These are phyloP conservation scores for Hanseniaspora occidentalis DNA, from an alignment of 805 yeast species.

Conservation along the genomic window DNA sequence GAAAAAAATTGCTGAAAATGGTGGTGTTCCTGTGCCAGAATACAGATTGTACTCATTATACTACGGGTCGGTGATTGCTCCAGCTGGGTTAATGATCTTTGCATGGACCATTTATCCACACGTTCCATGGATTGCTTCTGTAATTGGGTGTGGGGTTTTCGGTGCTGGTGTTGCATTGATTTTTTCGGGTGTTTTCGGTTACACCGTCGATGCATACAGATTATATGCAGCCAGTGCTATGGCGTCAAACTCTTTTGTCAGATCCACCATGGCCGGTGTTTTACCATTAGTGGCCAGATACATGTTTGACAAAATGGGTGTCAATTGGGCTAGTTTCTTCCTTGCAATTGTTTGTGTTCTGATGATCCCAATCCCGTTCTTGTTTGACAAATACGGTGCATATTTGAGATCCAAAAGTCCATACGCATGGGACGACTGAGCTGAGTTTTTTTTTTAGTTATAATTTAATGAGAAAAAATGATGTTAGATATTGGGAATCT, in stretches of 20 bases:
- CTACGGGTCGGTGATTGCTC: constrained; percentile 50
- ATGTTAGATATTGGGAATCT: background rate
- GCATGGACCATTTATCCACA: constrained; percentile 55
- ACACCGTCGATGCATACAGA: constrained; percentile 53
- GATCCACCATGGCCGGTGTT: constrained; percentile 42
- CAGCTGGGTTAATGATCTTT: constrained; percentile 58
- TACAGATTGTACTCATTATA: constrained; percentile 45
- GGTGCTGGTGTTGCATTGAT: constrained; percentile 56
- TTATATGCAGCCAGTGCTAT: constrained; percentile 39
- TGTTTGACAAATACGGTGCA: constrained; percentile 39
- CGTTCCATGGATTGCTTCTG: constrained; percentile 64
- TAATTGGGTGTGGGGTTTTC: constrained; percentile 59
- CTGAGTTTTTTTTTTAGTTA: background rate
- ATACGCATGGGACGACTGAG: constrained; percentile 29
- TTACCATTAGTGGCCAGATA: constrained; percentile 47
- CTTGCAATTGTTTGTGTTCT: constrained; percentile 37
- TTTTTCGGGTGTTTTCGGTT: constrained; percentile 54
- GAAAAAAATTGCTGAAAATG: constrained; percentile 32
- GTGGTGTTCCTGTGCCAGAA: constrained; percentile 46
- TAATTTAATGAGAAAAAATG: background rate
- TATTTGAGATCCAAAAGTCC: constrained; percentile 32
- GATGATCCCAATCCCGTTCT: constrained; percentile 42
- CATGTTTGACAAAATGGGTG: constrained; percentile 42
- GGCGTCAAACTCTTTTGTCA: constrained; percentile 38
- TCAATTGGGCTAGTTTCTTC: constrained; percentile 45